phyloP scores from a whole-genome alignment of 1,284 basidiomycete species.

The Ceratobasidium sp. region DNA sequence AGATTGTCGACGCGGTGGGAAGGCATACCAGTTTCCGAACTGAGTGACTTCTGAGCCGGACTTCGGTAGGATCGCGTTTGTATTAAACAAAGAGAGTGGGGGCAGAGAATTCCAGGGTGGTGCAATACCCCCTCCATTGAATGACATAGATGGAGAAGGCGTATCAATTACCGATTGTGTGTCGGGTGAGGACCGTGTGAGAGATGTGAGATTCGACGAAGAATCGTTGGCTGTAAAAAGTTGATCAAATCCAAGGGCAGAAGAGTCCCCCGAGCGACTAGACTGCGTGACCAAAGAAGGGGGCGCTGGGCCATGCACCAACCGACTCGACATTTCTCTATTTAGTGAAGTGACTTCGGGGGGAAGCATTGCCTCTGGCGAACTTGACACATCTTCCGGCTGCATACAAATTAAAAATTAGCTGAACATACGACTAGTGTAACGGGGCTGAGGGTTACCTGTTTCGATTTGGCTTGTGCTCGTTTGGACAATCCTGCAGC shows the following conservation, averaged over 20 bases:
- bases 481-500: constrained; percentile 32
- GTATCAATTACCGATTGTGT: constrained; percentile 12
- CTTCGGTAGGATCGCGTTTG: constrained; percentile 32
- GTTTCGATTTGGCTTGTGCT: constrained; percentile 19
- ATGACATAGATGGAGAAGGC: constrained; percentile 15
- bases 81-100: constrained; percentile 35
- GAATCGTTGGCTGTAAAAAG: not conserved
- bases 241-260: constrained; percentile 10
- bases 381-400: constrained; percentile 6
- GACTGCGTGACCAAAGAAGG: constrained; percentile 15
- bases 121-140: not conserved
- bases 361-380: constrained; percentile 12
- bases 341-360: constrained; percentile 17
- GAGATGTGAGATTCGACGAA: constrained; percentile 8
- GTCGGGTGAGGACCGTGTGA: constrained; percentile 8
- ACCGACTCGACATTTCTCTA: not conserved
- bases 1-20: constrained; percentile 20
- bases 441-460: constrained; percentile 10
- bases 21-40: constrained; percentile 34
- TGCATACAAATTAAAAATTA: constrained; percentile 24
- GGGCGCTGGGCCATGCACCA: constrained; percentile 22
- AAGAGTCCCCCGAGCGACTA: not conserved
- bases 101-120: constrained; percentile 11
- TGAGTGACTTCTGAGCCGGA: constrained; percentile 33
- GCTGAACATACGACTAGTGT: not conserved